Evolutionary conservation across 1,284 basidiomycete genomes (phyloP).

Genomic region (Leccinum solheimii): DNA sequence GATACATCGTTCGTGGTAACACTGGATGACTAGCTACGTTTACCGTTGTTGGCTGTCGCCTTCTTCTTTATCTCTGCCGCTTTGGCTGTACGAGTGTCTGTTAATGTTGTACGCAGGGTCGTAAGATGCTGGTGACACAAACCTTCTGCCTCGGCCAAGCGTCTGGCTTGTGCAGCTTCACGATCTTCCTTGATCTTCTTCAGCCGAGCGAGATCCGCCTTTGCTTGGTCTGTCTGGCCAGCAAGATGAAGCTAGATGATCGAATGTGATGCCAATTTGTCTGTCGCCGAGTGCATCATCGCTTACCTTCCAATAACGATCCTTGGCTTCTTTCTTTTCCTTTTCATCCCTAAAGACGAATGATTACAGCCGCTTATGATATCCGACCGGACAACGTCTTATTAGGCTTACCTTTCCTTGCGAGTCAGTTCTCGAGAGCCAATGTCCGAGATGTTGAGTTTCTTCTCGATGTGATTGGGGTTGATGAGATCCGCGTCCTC

Average conservation of each 20-base stretch:
- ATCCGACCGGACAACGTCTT: not conserved
- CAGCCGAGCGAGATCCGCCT: conserved; percentile 84
- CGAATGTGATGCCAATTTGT: conserved; percentile 3
- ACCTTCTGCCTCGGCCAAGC: conserved; percentile 86
- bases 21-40: conserved; percentile 23
- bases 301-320: conserved; percentile 79
- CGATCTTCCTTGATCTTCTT: conserved; percentile 83
- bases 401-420: conserved; percentile 61
- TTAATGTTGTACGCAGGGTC: not conserved
- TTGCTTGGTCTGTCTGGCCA: conserved; percentile 89
- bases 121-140: conserved; percentile 15
- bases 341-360: conserved; percentile 69
- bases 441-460: conserved; percentile 65
- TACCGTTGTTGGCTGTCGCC: conserved; percentile 30
- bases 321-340: conserved; percentile 86
- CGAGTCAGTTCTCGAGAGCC: conserved; percentile 59
- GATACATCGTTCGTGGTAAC: conserved; percentile 2
- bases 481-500: conserved; percentile 66
- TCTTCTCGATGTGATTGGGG: conserved; percentile 68
- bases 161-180: conserved; percentile 80
- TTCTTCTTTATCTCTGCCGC: conserved; percentile 45
- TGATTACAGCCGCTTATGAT: conserved; percentile 1
- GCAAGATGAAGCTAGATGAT: conserved; percentile 57
- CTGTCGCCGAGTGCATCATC: not conserved
- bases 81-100: conserved; percentile 37